Evolutionary conservation across 208 protist species (phyloP).

Genomic region (Phytomonas sp.): DNA sequence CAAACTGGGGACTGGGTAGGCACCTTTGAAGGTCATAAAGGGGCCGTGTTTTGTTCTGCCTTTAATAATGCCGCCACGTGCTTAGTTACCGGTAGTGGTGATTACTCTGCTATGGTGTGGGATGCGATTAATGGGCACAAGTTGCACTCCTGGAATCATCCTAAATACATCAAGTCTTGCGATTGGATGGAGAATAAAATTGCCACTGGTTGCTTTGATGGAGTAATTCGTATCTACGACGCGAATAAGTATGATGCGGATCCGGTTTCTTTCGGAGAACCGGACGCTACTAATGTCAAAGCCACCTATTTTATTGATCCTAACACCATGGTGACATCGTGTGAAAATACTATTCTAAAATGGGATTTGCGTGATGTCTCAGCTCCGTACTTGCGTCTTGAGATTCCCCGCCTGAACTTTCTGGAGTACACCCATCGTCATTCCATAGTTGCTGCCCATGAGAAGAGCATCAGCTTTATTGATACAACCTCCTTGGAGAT

Average conservation of each 20-base stretch:
- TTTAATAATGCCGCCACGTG: constrained; percentile 83
- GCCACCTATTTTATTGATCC: constrained; percentile 79
- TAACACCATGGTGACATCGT: constrained; percentile 78
- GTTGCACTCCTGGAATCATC: constrained; percentile 84
- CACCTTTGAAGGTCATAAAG: constrained; percentile 93
- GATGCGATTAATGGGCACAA: constrained; percentile 87
- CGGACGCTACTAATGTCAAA: constrained; percentile 67
- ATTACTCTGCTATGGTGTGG: constrained; percentile 93
- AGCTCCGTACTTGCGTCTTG: constrained; percentile 58
- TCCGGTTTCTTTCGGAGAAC: constrained; percentile 56
- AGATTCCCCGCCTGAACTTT: constrained; percentile 82
- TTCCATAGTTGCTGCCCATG: constrained; percentile 72
- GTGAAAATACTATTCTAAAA: constrained; percentile 80
- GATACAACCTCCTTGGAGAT: constrained; percentile 77
- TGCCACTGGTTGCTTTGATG: constrained; percentile 87
- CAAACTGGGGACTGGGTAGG: constrained; percentile 95
- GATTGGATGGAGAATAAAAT: constrained; percentile 84
- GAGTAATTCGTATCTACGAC: constrained; percentile 89
- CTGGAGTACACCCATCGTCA: constrained; percentile 85
- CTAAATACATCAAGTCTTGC: constrained; percentile 93
- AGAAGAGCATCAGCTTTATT: constrained; percentile 84
- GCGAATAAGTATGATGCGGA: constrained; percentile 69
- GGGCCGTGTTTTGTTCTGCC: constrained; percentile 89
- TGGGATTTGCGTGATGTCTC: constrained; percentile 88
- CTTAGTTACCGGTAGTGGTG: constrained; percentile 88